Percentiles rank a stretch among this genome's conserved stretches.
phyloP scores from a whole-genome alignment of 208 protist species.

The Leishmania turanica region DNA sequence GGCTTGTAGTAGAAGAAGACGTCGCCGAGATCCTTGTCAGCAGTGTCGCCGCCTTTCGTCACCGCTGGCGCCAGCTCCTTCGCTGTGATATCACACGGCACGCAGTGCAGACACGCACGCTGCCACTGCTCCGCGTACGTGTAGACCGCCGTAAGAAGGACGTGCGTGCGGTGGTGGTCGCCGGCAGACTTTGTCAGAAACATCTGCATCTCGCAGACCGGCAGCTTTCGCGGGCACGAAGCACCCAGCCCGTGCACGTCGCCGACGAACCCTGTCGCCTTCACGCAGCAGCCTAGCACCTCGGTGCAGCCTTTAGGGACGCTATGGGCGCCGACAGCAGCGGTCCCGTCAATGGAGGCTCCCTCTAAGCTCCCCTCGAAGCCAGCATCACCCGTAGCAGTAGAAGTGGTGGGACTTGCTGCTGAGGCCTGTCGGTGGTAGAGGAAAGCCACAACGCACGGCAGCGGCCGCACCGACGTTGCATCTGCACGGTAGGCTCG shows the following conservation, averaged over 20 bases:
- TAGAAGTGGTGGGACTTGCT: background rate
- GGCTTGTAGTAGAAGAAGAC: conserved; percentile 25
- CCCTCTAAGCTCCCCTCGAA: background rate
- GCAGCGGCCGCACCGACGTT: conserved; percentile 40
- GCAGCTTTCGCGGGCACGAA: conserved; percentile 21
- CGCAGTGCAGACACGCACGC: conserved; percentile 44
- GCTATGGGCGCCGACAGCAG: background rate
- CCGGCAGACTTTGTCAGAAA: conserved; percentile 76
- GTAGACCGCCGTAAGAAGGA: conserved; percentile 58
- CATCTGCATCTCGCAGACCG: conserved; percentile 59
- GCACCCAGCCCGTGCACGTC: conserved; percentile 30
- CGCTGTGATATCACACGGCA: conserved; percentile 21
- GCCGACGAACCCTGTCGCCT: conserved; percentile 45
- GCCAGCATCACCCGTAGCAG: background rate
- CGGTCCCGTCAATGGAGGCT: background rate
- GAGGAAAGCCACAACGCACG: conserved; percentile 67
- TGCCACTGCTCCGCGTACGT: conserved; percentile 61
- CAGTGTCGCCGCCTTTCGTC: background rate
- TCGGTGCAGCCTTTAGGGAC: conserved; percentile 40
- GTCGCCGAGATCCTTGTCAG: conserved; percentile 1
- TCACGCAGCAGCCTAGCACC: conserved; percentile 52
- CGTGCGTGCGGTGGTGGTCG: conserved; percentile 68
- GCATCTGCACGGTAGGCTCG: conserved; percentile 23
- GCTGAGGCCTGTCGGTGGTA: conserved; percentile 24
- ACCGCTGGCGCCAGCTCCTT: background rate